These are phyloP conservation scores for Pichia nakasei DNA, from an alignment of 805 yeast genomes.

Conservation along the genomic window DNA sequence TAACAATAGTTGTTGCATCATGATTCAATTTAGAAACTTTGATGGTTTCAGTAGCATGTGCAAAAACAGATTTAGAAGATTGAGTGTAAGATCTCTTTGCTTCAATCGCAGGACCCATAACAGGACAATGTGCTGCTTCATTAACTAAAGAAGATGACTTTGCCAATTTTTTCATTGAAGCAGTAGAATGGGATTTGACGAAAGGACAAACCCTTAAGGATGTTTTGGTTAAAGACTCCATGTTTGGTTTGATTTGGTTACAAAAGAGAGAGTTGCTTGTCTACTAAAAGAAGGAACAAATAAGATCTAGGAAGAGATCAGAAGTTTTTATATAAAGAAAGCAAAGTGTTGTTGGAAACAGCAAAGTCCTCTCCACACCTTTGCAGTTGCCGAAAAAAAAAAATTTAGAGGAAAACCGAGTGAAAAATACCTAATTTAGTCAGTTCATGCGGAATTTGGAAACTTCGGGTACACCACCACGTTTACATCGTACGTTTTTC, in stretches of 20 bases:
- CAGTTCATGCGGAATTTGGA: no score
- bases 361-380: no score
- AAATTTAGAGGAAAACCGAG: no score
- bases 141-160: conserved; percentile 35
- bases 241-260: conserved; percentile 19
- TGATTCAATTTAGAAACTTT: conserved; percentile 21
- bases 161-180: conserved; percentile 51
- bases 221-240: conserved; percentile 75
- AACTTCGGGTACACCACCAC: no score
- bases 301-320: neutral
- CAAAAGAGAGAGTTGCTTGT: no score
- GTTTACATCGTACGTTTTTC: no score
- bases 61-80: conserved; percentile 36
- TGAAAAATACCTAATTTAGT: no score
- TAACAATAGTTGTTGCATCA: conserved; percentile 28
- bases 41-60: conserved; percentile 35
- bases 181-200: conserved; percentile 47
- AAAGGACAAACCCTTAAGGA: conserved; percentile 82
- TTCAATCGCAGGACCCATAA: conserved; percentile 71
- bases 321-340: no score
- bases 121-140: conserved; percentile 78
- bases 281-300: neutral
- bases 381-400: no score
- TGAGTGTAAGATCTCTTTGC: conserved; percentile 36
- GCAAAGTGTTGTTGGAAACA: no score